Evolutionary conservation across 2,329 filamentous ascomycete genomes (phyloP).

Genomic region (Verticillium isaacii): DNA sequence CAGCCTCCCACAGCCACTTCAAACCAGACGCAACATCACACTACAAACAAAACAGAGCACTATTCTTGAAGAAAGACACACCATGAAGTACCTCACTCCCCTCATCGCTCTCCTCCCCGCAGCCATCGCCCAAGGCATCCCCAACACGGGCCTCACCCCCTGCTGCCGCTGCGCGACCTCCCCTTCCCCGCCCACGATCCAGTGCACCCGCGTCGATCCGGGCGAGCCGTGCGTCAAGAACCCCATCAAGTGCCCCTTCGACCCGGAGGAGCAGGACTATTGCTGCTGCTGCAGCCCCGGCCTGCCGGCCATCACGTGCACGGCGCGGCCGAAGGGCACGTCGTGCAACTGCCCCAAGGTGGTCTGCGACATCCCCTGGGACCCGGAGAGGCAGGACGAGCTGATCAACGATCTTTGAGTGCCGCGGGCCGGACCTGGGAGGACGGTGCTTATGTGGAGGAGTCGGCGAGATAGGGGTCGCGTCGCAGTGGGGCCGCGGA

Average conservation of each 20-base stretch:
- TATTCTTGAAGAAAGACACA: no score
- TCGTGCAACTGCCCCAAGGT: conserved; percentile 1
- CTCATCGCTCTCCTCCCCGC: background rate
- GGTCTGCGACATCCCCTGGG: conserved; percentile 1
- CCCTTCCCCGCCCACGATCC: conserved; percentile 13
- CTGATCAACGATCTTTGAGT: background rate
- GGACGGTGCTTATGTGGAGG: no score
- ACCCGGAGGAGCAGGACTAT: conserved; percentile 10
- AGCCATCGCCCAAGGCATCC: background rate
- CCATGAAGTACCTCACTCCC: background rate
- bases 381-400: background rate
- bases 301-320: conserved; percentile 1
- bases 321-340: conserved; percentile 1
- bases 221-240: conserved; percentile 5
- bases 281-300: conserved; percentile 15
- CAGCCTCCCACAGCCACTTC: background rate
- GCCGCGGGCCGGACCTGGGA: no score
- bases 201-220: conserved; percentile 20
- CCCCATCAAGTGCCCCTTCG: conserved; percentile 14
- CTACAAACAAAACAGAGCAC: background rate
- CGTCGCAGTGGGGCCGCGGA: no score
- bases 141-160: conserved; percentile 19
- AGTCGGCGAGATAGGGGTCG: no score
- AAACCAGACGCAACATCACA: background rate
- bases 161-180: conserved; percentile 15